phyloP scores from a whole-genome alignment of 108 stramenopile genomes.

The Fragilaria radians region DNA sequence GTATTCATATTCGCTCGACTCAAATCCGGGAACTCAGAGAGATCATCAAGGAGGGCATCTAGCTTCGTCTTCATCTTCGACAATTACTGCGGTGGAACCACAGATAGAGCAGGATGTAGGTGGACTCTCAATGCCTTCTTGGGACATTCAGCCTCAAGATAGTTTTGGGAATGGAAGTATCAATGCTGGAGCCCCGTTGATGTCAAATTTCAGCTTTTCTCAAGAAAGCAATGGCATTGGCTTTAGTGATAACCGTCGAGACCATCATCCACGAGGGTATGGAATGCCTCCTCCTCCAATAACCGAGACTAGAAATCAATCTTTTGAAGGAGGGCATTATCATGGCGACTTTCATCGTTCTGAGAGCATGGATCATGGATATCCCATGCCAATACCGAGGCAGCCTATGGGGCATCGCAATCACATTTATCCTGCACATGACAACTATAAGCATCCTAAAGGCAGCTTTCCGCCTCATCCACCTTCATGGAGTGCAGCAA shows the following conservation, averaged over 20 bases:
- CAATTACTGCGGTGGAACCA: constrained; percentile 34
- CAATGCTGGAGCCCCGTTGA: constrained; percentile 26
- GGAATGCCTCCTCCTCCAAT: too few relatives aligned
- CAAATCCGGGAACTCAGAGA: constrained; percentile 33
- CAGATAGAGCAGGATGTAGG: constrained; percentile 21
- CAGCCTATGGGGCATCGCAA: too few relatives aligned
- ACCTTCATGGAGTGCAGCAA: constrained; percentile 32
- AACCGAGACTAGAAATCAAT: constrained; percentile 50
- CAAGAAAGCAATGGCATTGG: constrained; percentile 39
- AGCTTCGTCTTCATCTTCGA: constrained; percentile 31
- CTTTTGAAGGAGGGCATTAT: constrained; percentile 52
- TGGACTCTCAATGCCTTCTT: constrained; percentile 46
- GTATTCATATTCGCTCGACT: constrained; percentile 50
- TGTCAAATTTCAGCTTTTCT: constrained; percentile 39
- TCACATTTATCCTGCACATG: too few relatives aligned
- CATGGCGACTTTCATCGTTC: constrained; percentile 37
- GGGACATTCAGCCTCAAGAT: constrained; percentile 58
- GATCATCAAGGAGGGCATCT: constrained; percentile 16
- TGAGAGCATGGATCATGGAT: constrained; percentile 38
- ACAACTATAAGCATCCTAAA: constrained; percentile 12
- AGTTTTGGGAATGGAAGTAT: constrained; percentile 48
- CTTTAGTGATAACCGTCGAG: too few relatives aligned
- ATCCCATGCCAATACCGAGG: constrained; percentile 13
- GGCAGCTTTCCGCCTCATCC: constrained; percentile 35
- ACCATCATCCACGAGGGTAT: too few relatives aligned